Percentiles rank a stretch among this genome's conserved stretches.
Conservation (phyloP, 129 eudicot genomes). For the Flaveria brownii region DNA sequence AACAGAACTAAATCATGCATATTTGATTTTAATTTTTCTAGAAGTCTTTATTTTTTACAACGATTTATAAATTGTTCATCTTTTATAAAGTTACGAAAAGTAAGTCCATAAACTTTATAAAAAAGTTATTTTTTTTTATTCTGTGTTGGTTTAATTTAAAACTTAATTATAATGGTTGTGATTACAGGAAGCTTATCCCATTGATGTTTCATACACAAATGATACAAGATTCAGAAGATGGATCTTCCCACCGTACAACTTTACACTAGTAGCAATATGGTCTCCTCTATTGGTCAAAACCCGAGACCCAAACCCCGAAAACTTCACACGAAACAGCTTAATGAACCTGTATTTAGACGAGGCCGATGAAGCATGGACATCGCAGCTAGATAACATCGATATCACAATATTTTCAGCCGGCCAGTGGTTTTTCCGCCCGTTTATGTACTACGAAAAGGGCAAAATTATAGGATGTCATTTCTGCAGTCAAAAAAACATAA, state of each 20-base stretch:
- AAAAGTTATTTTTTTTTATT: background rate
- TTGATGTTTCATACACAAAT: conserved; percentile 30
- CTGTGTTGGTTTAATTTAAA: background rate
- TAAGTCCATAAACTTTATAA: background rate
- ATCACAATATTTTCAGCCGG: conserved; percentile 51
- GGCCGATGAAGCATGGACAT: conserved; percentile 51
- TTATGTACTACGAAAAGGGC: conserved; percentile 48
- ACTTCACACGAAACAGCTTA: conserved; percentile 33
- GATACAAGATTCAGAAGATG: conserved; percentile 58
- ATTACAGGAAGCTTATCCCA: conserved; percentile 48
- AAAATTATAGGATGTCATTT: conserved; percentile 46
- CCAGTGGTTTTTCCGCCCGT: conserved; percentile 65
- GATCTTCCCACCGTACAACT: conserved; percentile 48
- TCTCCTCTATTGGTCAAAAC: conserved; percentile 52
- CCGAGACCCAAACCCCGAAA: conserved; percentile 34
- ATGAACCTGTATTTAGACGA: conserved; percentile 56
- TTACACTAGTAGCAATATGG: conserved; percentile 53
- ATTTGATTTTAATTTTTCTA: background rate
- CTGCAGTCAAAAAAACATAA: conserved; percentile 49
- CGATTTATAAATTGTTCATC: background rate
- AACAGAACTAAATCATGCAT: conserved; percentile 2
- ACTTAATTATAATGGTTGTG: background rate
- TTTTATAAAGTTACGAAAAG: background rate
- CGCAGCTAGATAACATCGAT: conserved; percentile 41
- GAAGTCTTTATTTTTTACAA: background rate